Evolutionary conservation across 1,284 basidiomycete species (phyloP), one percentile per base, ranked within the genome.

Genomic region (Anthracocystis walkeri): DNA sequence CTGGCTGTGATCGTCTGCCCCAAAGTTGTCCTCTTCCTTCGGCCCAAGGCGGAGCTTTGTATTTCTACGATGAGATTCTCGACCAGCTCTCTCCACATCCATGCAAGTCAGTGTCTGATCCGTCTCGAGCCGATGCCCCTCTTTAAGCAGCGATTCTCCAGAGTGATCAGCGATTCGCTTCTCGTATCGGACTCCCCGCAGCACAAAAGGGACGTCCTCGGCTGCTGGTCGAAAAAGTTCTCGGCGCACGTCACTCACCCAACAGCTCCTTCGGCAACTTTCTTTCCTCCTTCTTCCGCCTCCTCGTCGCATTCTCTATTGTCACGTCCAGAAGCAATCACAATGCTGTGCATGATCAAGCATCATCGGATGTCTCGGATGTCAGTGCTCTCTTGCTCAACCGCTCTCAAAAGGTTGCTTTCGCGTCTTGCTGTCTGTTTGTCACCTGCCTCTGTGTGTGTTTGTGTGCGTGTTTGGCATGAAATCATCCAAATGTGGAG

Each of bases 401-500:
- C 29, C 4, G 8, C 29, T 29, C 29, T 29, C 29, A 8, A n/a
- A 33, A 33, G 11, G 7, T 10, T 38, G 14, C 12, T 12, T n/a
- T 10, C 35, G 35, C 35, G 35, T 38, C 35, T 38, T 14, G 35
- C 35, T 16, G 14, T 38, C 35, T 38, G 35, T 38, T 38, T 38
- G 35, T 38, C 35, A 38, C 14, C 14, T 14, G 35, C 35, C 12
- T 38, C 35, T 14, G 12, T 38, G 12, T 38, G 35, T 12, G 14
- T 14, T 10, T 38, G 29, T 29, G 35, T 12, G 14, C 14, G 35
- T 38, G 35, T 38, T 27, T 33, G n/a, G 42, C 41, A 45, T 14
- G n/a, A 58, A 57, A 51, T 48, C 31, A 27, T n/a, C 21, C 27
- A 52, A 49, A 48, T 38, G 65, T 49, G 54, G 65, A 58, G 65